Conservation (phyloP, 108 stramenopile species). For the Nitzschia putrida region DNA sequence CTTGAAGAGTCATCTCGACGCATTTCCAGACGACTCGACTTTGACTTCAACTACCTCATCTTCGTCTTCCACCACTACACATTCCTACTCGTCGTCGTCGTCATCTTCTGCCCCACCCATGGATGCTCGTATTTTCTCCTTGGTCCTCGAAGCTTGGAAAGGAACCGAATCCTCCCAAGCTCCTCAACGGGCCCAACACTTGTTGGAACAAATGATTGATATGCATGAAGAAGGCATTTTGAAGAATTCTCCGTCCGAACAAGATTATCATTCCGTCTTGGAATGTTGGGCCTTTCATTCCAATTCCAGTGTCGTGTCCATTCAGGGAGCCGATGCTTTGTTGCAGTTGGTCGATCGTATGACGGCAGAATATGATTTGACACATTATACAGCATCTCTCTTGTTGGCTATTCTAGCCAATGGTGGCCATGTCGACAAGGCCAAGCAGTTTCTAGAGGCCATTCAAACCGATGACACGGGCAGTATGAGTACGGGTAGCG, state of each 20-base stretch:
- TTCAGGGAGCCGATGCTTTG: slow-evolving; percentile 5
- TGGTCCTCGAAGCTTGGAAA: slow-evolving; percentile 38
- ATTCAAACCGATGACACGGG: not conserved
- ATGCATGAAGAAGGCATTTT: slow-evolving; percentile 26
- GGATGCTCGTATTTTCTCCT: slow-evolving; percentile 28
- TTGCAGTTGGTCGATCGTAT: not conserved
- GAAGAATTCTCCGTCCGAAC: slow-evolving; percentile 11
- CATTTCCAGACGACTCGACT: not conserved
- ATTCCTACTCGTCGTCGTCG: not conserved
- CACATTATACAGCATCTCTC: slow-evolving; percentile 1
- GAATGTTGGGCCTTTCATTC: slow-evolving; percentile 26
- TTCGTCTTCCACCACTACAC: not conserved
- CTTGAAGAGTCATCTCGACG: not conserved
- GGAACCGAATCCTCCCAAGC: slow-evolving; percentile 18
- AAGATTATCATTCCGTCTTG: slow-evolving; percentile 37
- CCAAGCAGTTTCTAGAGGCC: slow-evolving; percentile 13
- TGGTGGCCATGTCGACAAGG: slow-evolving; percentile 16
- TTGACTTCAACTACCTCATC: slow-evolving; percentile 8
- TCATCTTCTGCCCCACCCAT: not conserved
- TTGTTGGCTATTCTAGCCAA: slow-evolving; percentile 19
- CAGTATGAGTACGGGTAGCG: not conserved
- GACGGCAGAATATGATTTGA: not conserved
- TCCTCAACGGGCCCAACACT: slow-evolving; percentile 20
- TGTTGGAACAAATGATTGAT: slow-evolving; percentile 31
- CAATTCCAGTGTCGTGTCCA: not conserved